Conservation (phyloP, 345 rosid genomes). For the Nephelium lappaceum region DNA sequence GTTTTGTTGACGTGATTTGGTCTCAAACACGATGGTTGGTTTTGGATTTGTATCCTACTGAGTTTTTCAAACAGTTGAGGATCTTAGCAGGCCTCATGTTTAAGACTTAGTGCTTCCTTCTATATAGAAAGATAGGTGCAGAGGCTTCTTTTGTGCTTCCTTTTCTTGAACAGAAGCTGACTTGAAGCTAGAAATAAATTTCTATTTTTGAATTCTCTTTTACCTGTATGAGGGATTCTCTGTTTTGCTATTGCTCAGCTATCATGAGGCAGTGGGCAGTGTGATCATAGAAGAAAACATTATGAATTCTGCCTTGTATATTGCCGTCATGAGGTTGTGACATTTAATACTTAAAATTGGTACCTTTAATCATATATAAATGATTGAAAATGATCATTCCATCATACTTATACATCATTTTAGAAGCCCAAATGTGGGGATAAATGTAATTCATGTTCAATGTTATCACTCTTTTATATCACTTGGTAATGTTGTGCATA, state of each 20-base stretch:
- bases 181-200: background rate
- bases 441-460: background rate
- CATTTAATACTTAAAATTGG: background rate
- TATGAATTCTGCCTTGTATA: background rate
- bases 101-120: background rate
- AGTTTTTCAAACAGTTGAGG: background rate
- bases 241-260: background rate
- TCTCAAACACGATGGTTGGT: background rate
- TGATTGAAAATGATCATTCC: background rate
- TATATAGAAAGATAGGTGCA: background rate
- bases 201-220: background rate
- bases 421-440: conserved; percentile 8
- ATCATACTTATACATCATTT: background rate
- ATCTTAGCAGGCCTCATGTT: background rate
- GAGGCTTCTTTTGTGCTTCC: background rate
- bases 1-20: background rate
- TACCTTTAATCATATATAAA: background rate
- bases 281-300: background rate
- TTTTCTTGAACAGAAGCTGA: background rate
- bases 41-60: background rate
- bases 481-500: conserved; percentile 2
- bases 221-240: background rate
- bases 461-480: background rate
- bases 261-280: background rate
- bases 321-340: background rate